These are phyloP conservation scores for Cutaneotrichosporon cavernicola DNA, from an alignment of 1,284 basidiomycete genomes.

Conservation along the genomic window DNA sequence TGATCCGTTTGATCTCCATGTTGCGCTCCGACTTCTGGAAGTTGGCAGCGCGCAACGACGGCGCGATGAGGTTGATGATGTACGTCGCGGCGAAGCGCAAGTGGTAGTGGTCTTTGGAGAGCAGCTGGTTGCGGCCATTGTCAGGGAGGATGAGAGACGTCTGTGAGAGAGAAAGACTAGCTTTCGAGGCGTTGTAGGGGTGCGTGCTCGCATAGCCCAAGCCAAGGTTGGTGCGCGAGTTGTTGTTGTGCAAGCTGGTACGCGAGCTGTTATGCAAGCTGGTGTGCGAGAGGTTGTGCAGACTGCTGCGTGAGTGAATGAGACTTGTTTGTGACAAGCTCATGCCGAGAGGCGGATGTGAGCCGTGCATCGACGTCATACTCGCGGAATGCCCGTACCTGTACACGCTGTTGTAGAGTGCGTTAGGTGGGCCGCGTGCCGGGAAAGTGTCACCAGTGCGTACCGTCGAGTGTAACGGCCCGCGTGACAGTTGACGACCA, in stretches of 20 bases:
- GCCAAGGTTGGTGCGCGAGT: constrained; percentile 13
- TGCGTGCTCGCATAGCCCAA: neutral
- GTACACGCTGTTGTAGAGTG: constrained; percentile 11
- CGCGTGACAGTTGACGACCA: constrained; percentile 5
- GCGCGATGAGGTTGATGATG: constrained; percentile 42
- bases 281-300: neutral
- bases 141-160: constrained; percentile 23
- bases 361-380: neutral
- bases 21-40: constrained; percentile 36
- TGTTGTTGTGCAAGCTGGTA: constrained; percentile 6
- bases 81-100: constrained; percentile 46
- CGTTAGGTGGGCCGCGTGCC: constrained; percentile 9
- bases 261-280: constrained; percentile 9
- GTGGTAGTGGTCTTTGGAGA: constrained; percentile 47
- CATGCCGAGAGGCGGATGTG: constrained; percentile 5
- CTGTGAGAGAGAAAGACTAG: constrained; percentile 23
- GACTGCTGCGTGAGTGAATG: neutral
- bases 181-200: constrained; percentile 14
- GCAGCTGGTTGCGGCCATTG: constrained; percentile 14
- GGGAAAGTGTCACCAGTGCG: constrained; percentile 5
- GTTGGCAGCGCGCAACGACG: constrained; percentile 32
- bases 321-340: constrained; percentile 14
- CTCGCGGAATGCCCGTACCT: constrained; percentile 10
- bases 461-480: constrained; percentile 3
- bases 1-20: constrained; percentile 57